A percentile compares a stretch with the other conserved stretches of the same genome.
Conservation (phyloP, 257 asterid genomes). For the Ilex aquifolium region DNA sequence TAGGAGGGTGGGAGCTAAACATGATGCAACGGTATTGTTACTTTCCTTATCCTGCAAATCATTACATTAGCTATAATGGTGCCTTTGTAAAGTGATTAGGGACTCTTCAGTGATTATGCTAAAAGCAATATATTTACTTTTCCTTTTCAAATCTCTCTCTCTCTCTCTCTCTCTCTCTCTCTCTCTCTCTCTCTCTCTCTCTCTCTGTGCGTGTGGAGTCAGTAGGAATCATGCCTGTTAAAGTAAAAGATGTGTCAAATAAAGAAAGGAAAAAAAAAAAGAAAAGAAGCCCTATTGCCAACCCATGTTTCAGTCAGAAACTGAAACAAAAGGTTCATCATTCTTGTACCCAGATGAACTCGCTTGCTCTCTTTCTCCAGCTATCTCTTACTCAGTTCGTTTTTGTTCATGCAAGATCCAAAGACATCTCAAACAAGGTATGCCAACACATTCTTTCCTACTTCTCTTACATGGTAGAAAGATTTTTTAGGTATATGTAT, state of each 20-base stretch:
- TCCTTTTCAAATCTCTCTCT: constrained; percentile 4
- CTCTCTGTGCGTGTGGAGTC: constrained; percentile 2
- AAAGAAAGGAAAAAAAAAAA: constrained; percentile 9
- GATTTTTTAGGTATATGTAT: background rate
- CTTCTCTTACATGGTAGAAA: background rate
- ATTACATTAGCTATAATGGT: background rate
- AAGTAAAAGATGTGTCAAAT: constrained; percentile 33
- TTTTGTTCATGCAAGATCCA: constrained; percentile 47
- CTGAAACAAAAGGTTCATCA: constrained; percentile 14
- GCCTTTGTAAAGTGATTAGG: background rate
- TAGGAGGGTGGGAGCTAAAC: background rate
- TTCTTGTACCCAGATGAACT: constrained; percentile 18
- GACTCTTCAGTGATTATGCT: constrained; percentile 6
- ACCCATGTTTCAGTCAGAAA: constrained; percentile 23
- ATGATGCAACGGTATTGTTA: constrained; percentile 8
- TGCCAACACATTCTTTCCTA: background rate
- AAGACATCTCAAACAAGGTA: constrained; percentile 38
- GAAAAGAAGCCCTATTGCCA: constrained; percentile 19
- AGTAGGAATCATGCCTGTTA: constrained; percentile 35
- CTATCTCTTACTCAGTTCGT: constrained; percentile 13
- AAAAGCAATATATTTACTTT: constrained; percentile 4
- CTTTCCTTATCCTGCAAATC: background rate
- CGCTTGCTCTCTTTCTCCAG: constrained; percentile 16
- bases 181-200: background rate
- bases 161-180: background rate